phyloP scores from a whole-genome alignment of 176 grass and related monocot species.

The Paspalum notatum region DNA sequence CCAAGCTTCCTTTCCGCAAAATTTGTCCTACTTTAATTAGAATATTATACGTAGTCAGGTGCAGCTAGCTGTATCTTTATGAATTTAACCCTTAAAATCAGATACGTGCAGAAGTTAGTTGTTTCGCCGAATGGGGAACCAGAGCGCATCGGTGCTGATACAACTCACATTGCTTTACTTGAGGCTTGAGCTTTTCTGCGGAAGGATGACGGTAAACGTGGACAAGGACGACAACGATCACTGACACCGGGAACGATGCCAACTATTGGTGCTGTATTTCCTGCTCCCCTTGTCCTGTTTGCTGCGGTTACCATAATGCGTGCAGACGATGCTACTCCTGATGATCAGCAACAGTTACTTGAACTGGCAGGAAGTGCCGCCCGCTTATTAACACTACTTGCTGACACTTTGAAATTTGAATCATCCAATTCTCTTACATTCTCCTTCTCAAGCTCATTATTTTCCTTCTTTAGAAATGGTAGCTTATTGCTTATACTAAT shows the following conservation, averaged over 20 bases:
- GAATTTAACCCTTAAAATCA: too few species aligned
- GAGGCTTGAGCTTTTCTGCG: constrained; percentile 8
- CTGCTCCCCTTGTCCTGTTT: not conserved
- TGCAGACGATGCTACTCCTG: not conserved
- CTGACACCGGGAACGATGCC: constrained; percentile 21
- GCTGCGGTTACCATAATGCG: not conserved
- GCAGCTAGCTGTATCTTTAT: too few species aligned
- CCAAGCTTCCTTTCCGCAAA: constrained; percentile 39
- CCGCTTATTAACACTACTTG: too few species aligned
- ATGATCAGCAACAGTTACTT: not conserved
- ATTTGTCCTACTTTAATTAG: not conserved
- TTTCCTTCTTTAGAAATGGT: too few species aligned
- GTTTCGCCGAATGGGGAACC: too few species aligned
- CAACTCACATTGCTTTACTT: constrained; percentile 19
- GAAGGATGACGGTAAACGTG: not conserved
- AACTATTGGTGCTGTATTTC: not conserved
- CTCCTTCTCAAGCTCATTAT: too few species aligned
- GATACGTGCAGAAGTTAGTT: too few species aligned
- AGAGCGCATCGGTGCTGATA: not conserved
- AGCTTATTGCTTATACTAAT: too few species aligned
- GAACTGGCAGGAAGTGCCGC: too few species aligned
- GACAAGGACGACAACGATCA: constrained; percentile 10
- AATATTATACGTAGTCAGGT: too few species aligned
- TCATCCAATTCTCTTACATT: too few species aligned
- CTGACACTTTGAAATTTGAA: too few species aligned